phyloP scores from a whole-genome alignment of 495 filamentous ascomycete genomes.

The Neurospora sp. region DNA sequence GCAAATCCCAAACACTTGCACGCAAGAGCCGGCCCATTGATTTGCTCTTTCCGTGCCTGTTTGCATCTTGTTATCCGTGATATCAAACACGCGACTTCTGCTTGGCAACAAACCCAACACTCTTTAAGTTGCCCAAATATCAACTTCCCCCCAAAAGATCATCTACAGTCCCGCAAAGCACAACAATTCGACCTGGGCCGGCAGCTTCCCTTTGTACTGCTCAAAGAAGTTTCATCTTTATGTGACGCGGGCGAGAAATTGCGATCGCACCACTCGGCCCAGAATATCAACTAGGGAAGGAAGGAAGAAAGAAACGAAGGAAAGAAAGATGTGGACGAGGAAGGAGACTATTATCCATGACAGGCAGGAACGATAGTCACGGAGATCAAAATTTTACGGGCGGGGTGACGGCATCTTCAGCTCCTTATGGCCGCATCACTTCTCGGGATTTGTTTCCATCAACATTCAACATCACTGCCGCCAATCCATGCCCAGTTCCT shows the following conservation, averaged over 20 bases:
- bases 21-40: neutral
- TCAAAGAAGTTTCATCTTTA: neutral
- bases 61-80: neutral
- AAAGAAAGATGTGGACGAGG: neutral
- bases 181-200: neutral
- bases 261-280: neutral
- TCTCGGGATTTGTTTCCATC: neutral
- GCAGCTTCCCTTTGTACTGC: neutral
- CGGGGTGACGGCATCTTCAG: neutral
- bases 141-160: neutral
- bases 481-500: neutral
- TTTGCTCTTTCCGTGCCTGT: neutral
- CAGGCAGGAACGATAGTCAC: neutral
- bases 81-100: neutral
- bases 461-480: neutral
- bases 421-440: neutral
- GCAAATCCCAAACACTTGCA: neutral
- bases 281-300: neutral
- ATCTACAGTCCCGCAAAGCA: neutral
- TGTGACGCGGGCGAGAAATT: neutral
- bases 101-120: neutral
- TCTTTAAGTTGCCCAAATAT: neutral
- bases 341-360: neutral
- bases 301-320: neutral
- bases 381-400: neutral